Evolutionary conservation across 1,284 basidiomycete species (phyloP), one percentile per base, ranked within the genome.

Genomic region (Flammula alnicola): DNA sequence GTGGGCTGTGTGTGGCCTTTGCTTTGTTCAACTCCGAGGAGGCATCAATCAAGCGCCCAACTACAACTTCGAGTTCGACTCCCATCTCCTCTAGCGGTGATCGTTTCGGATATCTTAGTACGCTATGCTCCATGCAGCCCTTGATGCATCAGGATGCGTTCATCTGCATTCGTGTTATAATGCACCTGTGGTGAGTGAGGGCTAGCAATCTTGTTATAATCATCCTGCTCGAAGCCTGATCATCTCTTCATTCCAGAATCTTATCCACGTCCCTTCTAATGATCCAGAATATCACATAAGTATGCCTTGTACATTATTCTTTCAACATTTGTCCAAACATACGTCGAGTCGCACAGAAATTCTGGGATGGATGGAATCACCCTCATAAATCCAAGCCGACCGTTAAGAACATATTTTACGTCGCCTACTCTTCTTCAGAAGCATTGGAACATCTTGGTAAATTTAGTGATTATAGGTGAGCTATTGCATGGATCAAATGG

Each of bases 401-500:
- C 1, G 51, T 64, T 52, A 49, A 49, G 42, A 51, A 55, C 35
- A 60, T 64, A 22, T 64, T 63, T 43, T 63, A 61, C 27, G 60
- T 63, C 25, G 61, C 60, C 8, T 63, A 64, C 48, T 60, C 58
- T 1, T 52, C 53, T 5, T 26, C 19, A 19, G 25, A 46, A 14
- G 57, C 57, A 12, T 47, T 64, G 7, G 38, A 50, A 11, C 63
- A 64, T 37, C 46, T 64, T 0, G 54, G 48, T 4, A 55, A 57
- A 23, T 64, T 64, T 26, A 64, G 63, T 14, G 60, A 64, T 38
- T 64, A 64, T 20, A 62, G 60, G 63, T 63, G 14, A 19, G 27
- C 47, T 9, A 5, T 8, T 36, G 4, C 12, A 12, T 17, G 12
- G 11, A 3, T 1, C 22, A 10, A 8, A 7, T 26, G 11, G 11